A percentile compares a stretch with the other conserved stretches of the same genome.
Conservation (phyloP, 257 asterid species). For the Cynanchum wilfordii region DNA sequence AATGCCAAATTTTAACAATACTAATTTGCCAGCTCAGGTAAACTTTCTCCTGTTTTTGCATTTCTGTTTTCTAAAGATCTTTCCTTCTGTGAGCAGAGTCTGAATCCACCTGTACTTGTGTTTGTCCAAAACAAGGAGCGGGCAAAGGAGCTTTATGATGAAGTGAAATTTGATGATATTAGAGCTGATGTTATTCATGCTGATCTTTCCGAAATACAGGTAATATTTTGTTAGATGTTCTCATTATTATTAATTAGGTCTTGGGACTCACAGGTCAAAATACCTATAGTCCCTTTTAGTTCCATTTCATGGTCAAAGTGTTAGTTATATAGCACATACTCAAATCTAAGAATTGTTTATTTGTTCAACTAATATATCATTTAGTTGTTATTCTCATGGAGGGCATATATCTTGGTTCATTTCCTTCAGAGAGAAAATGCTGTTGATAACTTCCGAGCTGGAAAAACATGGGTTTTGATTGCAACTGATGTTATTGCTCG, state of each 20-base stretch:
- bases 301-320: background rate
- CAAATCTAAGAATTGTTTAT: background rate
- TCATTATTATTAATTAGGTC: background rate
- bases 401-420: background rate
- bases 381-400: conserved; percentile 1
- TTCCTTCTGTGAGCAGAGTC: conserved; percentile 42
- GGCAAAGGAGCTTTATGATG: conserved; percentile 68
- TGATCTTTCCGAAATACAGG: conserved; percentile 65
- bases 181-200: conserved; percentile 79
- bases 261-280: background rate
- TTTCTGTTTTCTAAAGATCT: background rate
- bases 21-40: background rate
- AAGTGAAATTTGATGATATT: conserved; percentile 57
- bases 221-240: conserved; percentile 16
- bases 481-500: conserved; percentile 94
- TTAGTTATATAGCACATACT: background rate
- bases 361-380: background rate
- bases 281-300: background rate
- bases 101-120: conserved; percentile 76
- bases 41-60: too few relatives aligned
- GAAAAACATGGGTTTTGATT: conserved; percentile 90
- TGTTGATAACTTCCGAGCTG: conserved; percentile 71
- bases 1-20: background rate
- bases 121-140: conserved; percentile 89
- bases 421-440: conserved; percentile 63